Percentiles rank a stretch among this genome's conserved stretches.
These are phyloP conservation scores for Royoungia palumana DNA, from an alignment of 768 basidiomycete genomes.

Conservation along the genomic window DNA sequence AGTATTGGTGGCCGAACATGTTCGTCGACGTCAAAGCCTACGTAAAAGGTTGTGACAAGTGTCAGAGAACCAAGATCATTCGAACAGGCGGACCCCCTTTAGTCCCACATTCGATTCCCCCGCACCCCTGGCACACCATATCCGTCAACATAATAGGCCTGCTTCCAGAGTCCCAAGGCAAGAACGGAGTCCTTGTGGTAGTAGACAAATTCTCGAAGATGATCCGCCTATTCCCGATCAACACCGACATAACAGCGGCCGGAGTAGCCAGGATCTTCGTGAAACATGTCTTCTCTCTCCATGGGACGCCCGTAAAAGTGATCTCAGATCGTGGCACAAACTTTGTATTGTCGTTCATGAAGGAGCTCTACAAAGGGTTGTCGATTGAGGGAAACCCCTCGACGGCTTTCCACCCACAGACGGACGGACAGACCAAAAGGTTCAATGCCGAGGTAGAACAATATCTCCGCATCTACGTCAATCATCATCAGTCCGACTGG, in stretches of 20 bases:
- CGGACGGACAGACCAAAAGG: neutral
- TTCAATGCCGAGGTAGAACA: neutral
- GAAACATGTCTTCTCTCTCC: slow-evolving; percentile 23
- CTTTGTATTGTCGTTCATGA: slow-evolving; percentile 23
- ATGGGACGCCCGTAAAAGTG: slow-evolving; percentile 24
- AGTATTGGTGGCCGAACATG: too few species aligned
- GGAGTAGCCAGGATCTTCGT: slow-evolving; percentile 18
- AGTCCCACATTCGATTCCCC: too few species aligned
- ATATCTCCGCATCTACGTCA: neutral
- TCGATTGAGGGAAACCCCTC: slow-evolving; percentile 17
- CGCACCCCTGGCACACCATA: neutral
- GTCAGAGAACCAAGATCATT: too few species aligned
- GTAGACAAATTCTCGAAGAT: slow-evolving; percentile 6
- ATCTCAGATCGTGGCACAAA: slow-evolving; percentile 17
- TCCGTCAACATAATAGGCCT: slow-evolving; percentile 2
- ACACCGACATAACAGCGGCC: slow-evolving; percentile 3
- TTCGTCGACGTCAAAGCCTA: too few species aligned
- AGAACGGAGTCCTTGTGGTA: neutral
- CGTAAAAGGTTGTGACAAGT: too few species aligned
- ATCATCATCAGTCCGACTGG: neutral
- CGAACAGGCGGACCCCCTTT: too few species aligned
- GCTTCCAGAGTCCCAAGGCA: neutral
- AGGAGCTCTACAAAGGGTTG: too few species aligned
- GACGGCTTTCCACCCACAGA: slow-evolving; percentile 42
- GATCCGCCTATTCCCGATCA: neutral